Percentiles rank a stretch among this genome's conserved stretches.
These are phyloP conservation scores for Penicillium sp. DNA, from an alignment of 2,329 filamentous ascomycete species.

Conservation along the genomic window DNA sequence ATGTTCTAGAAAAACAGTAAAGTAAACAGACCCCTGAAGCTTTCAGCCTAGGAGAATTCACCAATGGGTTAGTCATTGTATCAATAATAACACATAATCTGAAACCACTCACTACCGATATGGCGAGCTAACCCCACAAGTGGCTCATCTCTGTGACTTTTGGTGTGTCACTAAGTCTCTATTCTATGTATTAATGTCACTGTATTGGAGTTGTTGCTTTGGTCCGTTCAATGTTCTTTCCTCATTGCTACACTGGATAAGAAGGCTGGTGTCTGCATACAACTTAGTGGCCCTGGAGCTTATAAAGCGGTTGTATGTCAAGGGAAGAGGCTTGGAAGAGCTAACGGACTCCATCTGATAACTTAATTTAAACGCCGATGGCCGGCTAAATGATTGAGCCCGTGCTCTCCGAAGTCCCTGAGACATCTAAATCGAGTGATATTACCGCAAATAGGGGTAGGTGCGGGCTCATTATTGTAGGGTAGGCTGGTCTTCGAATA, in stretches of 20 bases:
- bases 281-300: not conserved
- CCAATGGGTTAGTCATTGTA: too few species aligned
- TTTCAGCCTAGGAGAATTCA: not conserved
- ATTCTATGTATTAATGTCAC: not conserved
- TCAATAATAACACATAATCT: not conserved
- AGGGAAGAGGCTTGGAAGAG: not conserved
- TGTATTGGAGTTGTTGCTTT: not conserved
- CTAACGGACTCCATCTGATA: slow-evolving; percentile 15
- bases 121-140: not conserved
- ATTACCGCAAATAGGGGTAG: not conserved
- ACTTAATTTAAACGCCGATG: slow-evolving; percentile 7
- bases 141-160: not conserved
- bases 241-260: too few species aligned
- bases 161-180: not conserved
- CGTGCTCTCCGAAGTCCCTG: not conserved
- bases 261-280: too few species aligned
- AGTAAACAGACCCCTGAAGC: not conserved
- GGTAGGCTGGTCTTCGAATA: not conserved
- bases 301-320: not conserved
- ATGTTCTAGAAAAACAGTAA: slow-evolving; percentile 5
- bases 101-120: not conserved
- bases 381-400: not conserved
- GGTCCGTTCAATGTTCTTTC: not conserved
- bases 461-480: slow-evolving; percentile 4
- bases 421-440: not conserved